Evolutionary conservation across 768 basidiomycete species (phyloP).

Genomic region (Boletus rubroflammeus): DNA sequence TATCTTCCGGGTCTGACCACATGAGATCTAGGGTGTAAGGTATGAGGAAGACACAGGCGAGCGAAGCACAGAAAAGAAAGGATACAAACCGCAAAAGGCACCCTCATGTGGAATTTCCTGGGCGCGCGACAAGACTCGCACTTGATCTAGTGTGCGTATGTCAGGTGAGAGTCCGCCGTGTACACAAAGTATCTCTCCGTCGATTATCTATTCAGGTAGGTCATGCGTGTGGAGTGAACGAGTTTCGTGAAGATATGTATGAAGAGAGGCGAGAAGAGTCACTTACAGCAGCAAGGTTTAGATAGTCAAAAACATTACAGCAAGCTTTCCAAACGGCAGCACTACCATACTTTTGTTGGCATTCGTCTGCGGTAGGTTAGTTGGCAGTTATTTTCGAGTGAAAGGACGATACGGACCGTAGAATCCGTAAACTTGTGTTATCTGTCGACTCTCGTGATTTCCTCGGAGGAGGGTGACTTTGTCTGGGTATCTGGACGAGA

Average conservation of each 20-base stretch:
- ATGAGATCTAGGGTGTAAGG: constrained; percentile 65
- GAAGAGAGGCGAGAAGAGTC: neutral
- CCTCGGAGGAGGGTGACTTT: constrained; percentile 87
- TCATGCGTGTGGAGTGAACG: too few relatives aligned
- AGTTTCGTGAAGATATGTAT: neutral
- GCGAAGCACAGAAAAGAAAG: neutral
- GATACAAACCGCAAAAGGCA: constrained; percentile 80
- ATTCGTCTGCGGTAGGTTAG: constrained; percentile 63
- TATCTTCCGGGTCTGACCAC: constrained; percentile 98
- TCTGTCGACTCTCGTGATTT: constrained; percentile 96
- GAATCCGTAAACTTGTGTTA: constrained; percentile 98
- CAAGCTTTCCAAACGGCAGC: constrained; percentile 97
- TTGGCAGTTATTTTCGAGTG: neutral
- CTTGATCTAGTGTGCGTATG: constrained; percentile 91
- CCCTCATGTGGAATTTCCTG: constrained; percentile 99
- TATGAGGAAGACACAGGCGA: neutral
- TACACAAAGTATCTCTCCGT: constrained; percentile 88
- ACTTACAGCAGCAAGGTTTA: constrained; percentile 89
- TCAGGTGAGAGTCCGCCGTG: constrained; percentile 97
- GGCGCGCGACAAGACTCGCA: constrained; percentile 87
- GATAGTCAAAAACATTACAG: constrained; percentile 92
- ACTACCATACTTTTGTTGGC: constrained; percentile 96
- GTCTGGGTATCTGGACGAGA: constrained; percentile 73
- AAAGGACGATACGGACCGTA: constrained; percentile 56
- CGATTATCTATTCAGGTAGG: constrained; percentile 69